Evolutionary conservation across 2,329 filamentous ascomycete genomes (phyloP).

Genomic region (Esteya vermicola): DNA sequence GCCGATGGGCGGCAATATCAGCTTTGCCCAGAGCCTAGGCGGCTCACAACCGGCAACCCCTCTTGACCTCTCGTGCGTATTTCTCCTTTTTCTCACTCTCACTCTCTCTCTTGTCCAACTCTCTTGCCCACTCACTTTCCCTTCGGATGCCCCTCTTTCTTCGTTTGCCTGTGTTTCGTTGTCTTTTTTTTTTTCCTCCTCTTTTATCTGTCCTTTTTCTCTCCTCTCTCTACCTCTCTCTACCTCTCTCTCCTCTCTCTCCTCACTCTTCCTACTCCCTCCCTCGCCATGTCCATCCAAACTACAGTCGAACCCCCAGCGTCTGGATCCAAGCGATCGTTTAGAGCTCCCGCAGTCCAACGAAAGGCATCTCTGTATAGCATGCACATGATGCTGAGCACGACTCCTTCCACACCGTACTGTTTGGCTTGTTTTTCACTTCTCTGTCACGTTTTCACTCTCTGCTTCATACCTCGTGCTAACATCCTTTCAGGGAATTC

Average conservation of each 20-base stretch:
- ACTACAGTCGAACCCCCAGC: no score
- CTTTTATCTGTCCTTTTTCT: background rate
- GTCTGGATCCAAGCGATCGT: no score
- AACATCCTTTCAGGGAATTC: slow-evolving; percentile 38
- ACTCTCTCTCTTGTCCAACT: background rate
- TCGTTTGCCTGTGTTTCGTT: no score
- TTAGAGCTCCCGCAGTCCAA: no score
- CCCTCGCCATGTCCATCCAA: background rate
- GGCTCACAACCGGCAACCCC: slow-evolving; percentile 48
- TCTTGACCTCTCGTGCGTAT: slow-evolving; percentile 49
- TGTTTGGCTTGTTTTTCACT: no score
- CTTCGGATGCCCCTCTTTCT: no score
- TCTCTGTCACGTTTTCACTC: no score
- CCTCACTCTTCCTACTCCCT: background rate
- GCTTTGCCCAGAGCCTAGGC: slow-evolving; percentile 52
- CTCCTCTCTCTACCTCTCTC: background rate
- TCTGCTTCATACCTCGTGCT: slow-evolving; percentile 13
- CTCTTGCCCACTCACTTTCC: background rate
- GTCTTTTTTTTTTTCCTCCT: slow-evolving; percentile 15
- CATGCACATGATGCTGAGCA: no score
- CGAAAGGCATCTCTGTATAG: no score
- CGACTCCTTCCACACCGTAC: no score
- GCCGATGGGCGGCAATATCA: slow-evolving; percentile 44
- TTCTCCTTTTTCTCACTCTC: background rate
- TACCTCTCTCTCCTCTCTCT: background rate